Evolutionary conservation across 805 yeast genomes (phyloP).

Genomic region (Yamadazyma tumulicola): DNA sequence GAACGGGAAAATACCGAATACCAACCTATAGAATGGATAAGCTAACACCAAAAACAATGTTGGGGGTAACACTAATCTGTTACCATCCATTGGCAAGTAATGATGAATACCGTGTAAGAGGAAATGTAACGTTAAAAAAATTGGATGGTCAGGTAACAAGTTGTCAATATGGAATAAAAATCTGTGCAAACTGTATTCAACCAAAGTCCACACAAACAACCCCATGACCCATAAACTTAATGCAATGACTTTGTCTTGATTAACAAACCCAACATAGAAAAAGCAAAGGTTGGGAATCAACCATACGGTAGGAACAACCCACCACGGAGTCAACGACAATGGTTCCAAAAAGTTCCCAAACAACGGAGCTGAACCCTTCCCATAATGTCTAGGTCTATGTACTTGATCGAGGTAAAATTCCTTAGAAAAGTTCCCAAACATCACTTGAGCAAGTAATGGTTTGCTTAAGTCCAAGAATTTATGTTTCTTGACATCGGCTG

Average conservation of each 20-base stretch:
- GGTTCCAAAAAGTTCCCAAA: slow-evolving; percentile 96
- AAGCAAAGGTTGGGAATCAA: slow-evolving; percentile 71
- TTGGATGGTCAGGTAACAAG: slow-evolving; percentile 74
- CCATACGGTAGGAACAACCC: slow-evolving; percentile 86
- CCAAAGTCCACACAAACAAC: slow-evolving; percentile 86
- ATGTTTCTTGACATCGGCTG: slow-evolving; percentile 68
- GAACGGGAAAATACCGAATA: slow-evolving; percentile 73
- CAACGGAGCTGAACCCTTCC: slow-evolving; percentile 92
- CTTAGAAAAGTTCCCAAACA: slow-evolving; percentile 70
- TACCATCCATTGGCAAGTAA: slow-evolving; percentile 93
- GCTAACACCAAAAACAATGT: slow-evolving; percentile 69
- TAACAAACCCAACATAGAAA: slow-evolving; percentile 54
- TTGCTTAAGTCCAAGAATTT: slow-evolving; percentile 80
- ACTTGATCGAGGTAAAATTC: slow-evolving; percentile 94
- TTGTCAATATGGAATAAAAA: slow-evolving; percentile 90
- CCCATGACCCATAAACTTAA: slow-evolving; percentile 69
- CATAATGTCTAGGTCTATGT: slow-evolving; percentile 97
- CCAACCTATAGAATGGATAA: slow-evolving; percentile 76
- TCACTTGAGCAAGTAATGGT: slow-evolving; percentile 79
- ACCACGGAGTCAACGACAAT: slow-evolving; percentile 89
- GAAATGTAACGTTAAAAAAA: slow-evolving; percentile 80
- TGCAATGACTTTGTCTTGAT: slow-evolving; percentile 46
- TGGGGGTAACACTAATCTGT: slow-evolving; percentile 96
- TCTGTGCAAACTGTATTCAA: slow-evolving; percentile 86
- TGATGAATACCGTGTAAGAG: slow-evolving; percentile 95